Evolutionary conservation across 306 rosid species (phyloP).

Genomic region (Dalbergia oliveri): DNA sequence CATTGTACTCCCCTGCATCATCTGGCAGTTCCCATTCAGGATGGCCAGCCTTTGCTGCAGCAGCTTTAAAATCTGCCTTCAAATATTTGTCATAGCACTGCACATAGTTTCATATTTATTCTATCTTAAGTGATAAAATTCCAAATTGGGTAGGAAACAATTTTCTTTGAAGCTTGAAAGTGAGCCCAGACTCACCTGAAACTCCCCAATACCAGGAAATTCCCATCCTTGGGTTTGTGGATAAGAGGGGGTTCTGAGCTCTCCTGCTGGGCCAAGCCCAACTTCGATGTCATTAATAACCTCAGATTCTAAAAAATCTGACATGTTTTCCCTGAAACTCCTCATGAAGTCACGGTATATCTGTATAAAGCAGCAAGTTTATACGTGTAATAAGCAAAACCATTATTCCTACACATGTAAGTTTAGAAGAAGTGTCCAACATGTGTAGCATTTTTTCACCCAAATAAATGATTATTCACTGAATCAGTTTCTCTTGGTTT

Average conservation of each 20-base stretch:
- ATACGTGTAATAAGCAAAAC: slow-evolving; percentile 17
- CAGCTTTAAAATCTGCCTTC: slow-evolving; percentile 71
- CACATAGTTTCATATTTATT: slow-evolving; percentile 39
- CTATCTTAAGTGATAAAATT: neutral
- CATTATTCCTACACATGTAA: neutral
- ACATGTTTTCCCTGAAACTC: slow-evolving; percentile 84
- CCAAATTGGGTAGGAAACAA: neutral
- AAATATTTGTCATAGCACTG: slow-evolving; percentile 92
- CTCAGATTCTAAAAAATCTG: slow-evolving; percentile 64
- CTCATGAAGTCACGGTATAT: slow-evolving; percentile 81
- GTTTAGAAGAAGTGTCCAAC: neutral
- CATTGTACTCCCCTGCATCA: slow-evolving; percentile 82
- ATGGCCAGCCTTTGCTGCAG: slow-evolving; percentile 69
- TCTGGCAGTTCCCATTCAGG: slow-evolving; percentile 86
- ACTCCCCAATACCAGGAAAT: slow-evolving; percentile 93
- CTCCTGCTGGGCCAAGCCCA: slow-evolving; percentile 90
- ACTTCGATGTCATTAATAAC: slow-evolving; percentile 80
- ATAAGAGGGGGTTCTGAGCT: slow-evolving; percentile 91
- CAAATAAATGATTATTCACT: neutral
- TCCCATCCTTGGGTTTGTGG: slow-evolving; percentile 84
- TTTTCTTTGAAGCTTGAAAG: slow-evolving; percentile 1
- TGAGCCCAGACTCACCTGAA: slow-evolving; percentile 66
- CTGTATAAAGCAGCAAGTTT: slow-evolving; percentile 47
- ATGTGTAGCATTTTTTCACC: neutral
- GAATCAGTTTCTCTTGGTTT: slow-evolving; percentile 15